Percentiles rank a stretch among this genome's conserved stretches.
These are phyloP conservation scores for Lactarius trivialis DNA, from an alignment of 768 basidiomycete genomes.

Conservation along the genomic window DNA sequence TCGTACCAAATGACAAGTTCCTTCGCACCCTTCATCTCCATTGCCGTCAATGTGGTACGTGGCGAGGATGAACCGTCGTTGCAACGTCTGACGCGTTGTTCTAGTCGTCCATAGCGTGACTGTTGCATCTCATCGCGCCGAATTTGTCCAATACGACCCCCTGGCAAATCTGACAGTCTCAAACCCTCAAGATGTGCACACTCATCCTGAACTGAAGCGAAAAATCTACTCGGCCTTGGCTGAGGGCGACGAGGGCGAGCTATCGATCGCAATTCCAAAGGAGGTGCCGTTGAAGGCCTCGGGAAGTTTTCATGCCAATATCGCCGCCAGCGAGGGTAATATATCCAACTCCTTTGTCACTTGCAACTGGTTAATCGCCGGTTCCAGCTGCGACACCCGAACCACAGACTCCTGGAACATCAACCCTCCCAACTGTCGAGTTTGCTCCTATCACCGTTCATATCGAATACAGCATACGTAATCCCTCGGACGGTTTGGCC, in stretches of 20 bases:
- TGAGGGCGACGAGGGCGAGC: conserved; percentile 90
- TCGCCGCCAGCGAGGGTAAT: conserved; percentile 52
- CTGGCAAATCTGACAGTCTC: conserved; percentile 57
- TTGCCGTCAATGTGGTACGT: conserved; percentile 79
- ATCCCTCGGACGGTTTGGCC: conserved; percentile 79
- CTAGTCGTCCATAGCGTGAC: conserved; percentile 69
- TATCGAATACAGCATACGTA: conserved; percentile 74
- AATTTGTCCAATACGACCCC: conserved; percentile 75
- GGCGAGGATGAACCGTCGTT: neutral
- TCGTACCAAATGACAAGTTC: conserved; percentile 72
- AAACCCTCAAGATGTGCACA: conserved; percentile 72
- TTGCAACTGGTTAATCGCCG: neutral
- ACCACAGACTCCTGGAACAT: conserved; percentile 58
- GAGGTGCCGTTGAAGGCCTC: conserved; percentile 63
- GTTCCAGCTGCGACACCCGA: conserved; percentile 66
- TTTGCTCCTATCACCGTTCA: conserved; percentile 70
- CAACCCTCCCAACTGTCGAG: conserved; percentile 30
- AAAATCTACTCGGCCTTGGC: conserved; percentile 85
- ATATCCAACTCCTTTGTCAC: conserved; percentile 6
- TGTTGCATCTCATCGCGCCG: conserved; percentile 63
- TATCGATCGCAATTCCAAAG: conserved; percentile 80
- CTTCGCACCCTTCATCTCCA: conserved; percentile 83
- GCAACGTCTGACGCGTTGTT: conserved; percentile 24
- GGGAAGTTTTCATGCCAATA: conserved; percentile 38
- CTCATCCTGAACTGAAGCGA: conserved; percentile 89